Percentiles rank a stretch among this genome's conserved stretches.
phyloP scores from a whole-genome alignment of 2,329 filamentous ascomycete genomes.

The Acrodontium crateriforme region DNA sequence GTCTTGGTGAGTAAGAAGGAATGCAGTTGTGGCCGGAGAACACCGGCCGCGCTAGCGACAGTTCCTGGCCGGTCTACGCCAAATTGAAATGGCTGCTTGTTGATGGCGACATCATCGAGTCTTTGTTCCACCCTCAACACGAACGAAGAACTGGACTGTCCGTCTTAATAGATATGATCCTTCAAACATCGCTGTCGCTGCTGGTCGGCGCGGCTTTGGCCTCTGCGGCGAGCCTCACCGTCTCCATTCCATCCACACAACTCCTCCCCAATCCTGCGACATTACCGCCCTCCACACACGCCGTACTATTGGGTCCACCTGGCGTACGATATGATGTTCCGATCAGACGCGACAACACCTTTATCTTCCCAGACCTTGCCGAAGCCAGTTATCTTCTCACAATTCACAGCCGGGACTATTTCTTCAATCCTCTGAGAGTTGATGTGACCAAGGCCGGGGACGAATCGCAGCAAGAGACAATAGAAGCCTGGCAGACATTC shows the following conservation, averaged over 20 bases:
- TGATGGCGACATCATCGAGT: no score
- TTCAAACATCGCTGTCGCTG: neutral
- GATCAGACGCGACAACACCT: slow-evolving; percentile 53
- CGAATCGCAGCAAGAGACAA: slow-evolving; percentile 29
- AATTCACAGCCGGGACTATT: slow-evolving; percentile 59
- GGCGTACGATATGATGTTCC: slow-evolving; percentile 42
- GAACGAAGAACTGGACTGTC: no score
- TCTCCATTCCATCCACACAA: slow-evolving; percentile 36
- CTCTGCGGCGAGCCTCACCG: slow-evolving; percentile 32
- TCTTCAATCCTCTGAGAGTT: slow-evolving; percentile 66
- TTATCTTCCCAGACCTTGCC: slow-evolving; percentile 61
- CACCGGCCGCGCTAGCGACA: no score
- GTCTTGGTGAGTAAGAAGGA: no score
- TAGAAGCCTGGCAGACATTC: slow-evolving; percentile 70
- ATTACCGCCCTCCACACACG: slow-evolving; percentile 45
- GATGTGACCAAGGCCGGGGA: slow-evolving; percentile 43
- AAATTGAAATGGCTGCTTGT: no score
- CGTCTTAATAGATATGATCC: no score
- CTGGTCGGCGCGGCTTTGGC: slow-evolving; percentile 13
- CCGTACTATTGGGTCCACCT: slow-evolving; percentile 39
- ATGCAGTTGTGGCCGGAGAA: no score
- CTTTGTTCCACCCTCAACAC: no score
- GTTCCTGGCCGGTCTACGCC: no score
- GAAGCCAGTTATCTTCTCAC: slow-evolving; percentile 69
- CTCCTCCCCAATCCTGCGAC: slow-evolving; percentile 31